Conservation (phyloP, 192 early-diverging fungal genomes). For the Coemansia sp. region DNA sequence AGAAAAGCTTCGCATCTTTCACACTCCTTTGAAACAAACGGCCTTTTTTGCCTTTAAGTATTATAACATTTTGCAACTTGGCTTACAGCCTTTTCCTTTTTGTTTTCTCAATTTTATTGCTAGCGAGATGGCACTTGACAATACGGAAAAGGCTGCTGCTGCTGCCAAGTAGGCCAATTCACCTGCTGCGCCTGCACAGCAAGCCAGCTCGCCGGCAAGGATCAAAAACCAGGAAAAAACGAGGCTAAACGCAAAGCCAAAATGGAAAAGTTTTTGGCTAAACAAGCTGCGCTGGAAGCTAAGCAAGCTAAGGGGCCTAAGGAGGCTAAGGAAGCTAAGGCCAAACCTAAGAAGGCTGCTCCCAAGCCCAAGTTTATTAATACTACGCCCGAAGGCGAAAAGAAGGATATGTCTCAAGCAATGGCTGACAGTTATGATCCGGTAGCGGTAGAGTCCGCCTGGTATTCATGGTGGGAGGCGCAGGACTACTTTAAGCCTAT, state of each 20-base stretch:
- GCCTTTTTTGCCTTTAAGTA: no score
- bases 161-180: no score
- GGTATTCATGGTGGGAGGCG: conserved; percentile 98
- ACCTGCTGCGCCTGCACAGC: neutral
- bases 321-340: conserved; percentile 1
- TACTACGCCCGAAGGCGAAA: conserved; percentile 82
- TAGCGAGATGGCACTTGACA: no score
- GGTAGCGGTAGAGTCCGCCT: conserved; percentile 85
- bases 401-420: conserved; percentile 70
- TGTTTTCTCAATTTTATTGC: no score
- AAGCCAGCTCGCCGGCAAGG: conserved; percentile 25
- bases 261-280: conserved; percentile 88
- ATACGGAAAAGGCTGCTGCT: no score
- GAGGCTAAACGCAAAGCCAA: conserved; percentile 90
- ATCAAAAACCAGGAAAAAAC: conserved; percentile 86
- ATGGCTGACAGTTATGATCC: conserved; percentile 87
- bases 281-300: conserved; percentile 62
- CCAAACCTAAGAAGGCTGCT: conserved; percentile 57
- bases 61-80: no score
- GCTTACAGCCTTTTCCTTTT: no score
- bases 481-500: conserved; percentile 85
- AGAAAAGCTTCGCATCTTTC: no score
- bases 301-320: neutral
- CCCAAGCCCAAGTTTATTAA: conserved; percentile 65
- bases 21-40: no score